Evolutionary conservation across 2,329 filamentous ascomycete species (phyloP).

Genomic region (Colletotrichum gloeosporioides): DNA sequence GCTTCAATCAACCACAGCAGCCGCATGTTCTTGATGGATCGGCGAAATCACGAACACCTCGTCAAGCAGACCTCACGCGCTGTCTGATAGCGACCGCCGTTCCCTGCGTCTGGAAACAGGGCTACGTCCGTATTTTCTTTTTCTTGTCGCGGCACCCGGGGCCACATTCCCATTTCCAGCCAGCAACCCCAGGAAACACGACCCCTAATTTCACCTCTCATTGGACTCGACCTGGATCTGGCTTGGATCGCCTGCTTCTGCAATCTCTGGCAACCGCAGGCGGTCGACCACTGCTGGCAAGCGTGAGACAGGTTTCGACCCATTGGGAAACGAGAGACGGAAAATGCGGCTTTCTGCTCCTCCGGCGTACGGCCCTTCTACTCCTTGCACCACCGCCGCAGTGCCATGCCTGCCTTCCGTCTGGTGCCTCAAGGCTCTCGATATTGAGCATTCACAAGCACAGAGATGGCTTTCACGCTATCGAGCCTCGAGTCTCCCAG

Average conservation of each 20-base stretch:
- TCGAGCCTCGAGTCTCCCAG: neutral
- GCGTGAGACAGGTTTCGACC: constrained; percentile 6
- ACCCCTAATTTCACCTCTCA: neutral
- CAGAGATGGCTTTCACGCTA: neutral
- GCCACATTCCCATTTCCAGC: neutral
- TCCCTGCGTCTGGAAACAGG: neutral
- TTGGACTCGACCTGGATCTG: neutral
- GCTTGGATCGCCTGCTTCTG: neutral
- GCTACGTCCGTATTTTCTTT: neutral
- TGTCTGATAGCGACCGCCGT: neutral
- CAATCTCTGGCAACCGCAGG: neutral
- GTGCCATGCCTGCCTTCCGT: too few relatives aligned
- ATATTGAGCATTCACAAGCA: neutral
- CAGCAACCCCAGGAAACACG: neutral
- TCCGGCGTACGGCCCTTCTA: neutral
- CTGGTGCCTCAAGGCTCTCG: neutral
- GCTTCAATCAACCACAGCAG: neutral
- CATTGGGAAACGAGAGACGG: neutral
- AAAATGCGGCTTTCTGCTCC: neutral
- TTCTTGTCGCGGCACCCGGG: neutral
- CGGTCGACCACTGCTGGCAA: neutral
- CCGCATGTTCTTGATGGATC: neutral
- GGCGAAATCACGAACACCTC: neutral
- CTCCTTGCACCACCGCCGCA: neutral
- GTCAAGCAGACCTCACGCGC: neutral